Base-by-base conservation (phyloP, 208 protist genomes). In the Wallacemonas sp. region DNA sequence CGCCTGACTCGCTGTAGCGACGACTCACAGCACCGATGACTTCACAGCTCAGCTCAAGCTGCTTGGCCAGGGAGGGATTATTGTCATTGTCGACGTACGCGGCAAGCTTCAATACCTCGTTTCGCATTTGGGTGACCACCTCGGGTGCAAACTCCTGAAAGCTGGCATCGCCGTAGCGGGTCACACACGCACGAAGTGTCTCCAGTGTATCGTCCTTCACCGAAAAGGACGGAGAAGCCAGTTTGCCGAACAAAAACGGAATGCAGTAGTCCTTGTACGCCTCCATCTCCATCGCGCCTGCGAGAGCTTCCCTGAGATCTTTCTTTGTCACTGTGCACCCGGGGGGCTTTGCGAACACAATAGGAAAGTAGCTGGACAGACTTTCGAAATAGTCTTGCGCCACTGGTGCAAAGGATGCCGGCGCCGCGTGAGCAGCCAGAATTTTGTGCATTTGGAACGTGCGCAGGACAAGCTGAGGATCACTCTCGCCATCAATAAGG, bases 311-410 rank as follows among this genome's bases (percentile, higher is more conserved):
- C 39, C 69, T 73, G 33, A 95, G 67, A 8, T 90, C 82, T 4
- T 80, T 56, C 64, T 87, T 87, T 17, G 80, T 92, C 14, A 95
- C 83, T 2, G 16, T 27, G 65, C 86, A 93, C 24, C 72, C 78
- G 1, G 73, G 76, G 11, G 86, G 84, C 47, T 83, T 80, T 11
- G 76, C 80, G 71, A 93, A 95, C 26, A 93, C 74, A 3, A 95
- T 72, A 36, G 89, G 89, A 71, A 95, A 95, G 61, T 95, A 95
- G 63, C 80, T 90, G 11, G 89, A 81, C 27, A 93, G 11, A 58
- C 75, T 88, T 24, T 93, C 89, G 61, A 95, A 95, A 48, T 80
- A 91, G 26, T 87, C 80, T 16, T 83, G 61, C 3, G 64, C 47
- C n/a, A 89, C 65, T 12, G 64, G 43, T 21, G 32, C 49, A 16